Base-by-base conservation (phyloP, 257 asterid species). In the Echium plantagineum region DNA sequence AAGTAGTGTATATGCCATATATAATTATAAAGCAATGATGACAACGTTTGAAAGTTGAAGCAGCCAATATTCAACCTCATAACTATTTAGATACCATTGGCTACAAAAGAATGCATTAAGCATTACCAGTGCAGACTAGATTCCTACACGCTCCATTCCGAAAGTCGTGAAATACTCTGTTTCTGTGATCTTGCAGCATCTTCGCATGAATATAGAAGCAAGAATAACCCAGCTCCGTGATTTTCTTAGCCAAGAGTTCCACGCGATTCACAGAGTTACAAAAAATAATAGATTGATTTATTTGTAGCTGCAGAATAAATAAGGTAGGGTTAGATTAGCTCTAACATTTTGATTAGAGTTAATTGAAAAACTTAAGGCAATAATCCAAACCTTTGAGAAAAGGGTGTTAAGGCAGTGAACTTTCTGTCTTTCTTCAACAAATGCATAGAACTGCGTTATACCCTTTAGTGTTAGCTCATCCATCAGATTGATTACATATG, bases 61-160 rank as follows among this genome's bases (percentile, higher is more conserved):
- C 4, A 35, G 15, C 16, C 4, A 1, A 12, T 12, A 42, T 42
- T 1, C 5, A 12, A 10, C 3, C 16, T 42, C 49, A 9, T 0
- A 42, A 42, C 12, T 42, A 42, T 42, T 12, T 10, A 35, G 8
- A 48, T 10, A 8, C n/a, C 53, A 35, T 19, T 46, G 32, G 46
- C 57, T 8, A 4, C 18, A 19, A 51, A 26, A 58, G 65, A 26
- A 38, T 15, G 57, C 55, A 38, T 17, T 35, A 6, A 24, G 46
- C 58, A 55, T 75, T 75, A 89, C 96, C 95, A 46, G 97, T 89
- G 80, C 97, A 89, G 32, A 89, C 97, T 75, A 89, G 97, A 75
- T 89, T 89, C 80, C 97, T 78, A 79, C 97, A 89, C 66, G 91
- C 95, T 63, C 97, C 95, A 72, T 89, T 89, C 64, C 97, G 94